These are phyloP conservation scores for Marasmius tenuissimus DNA, from an alignment of 1,284 basidiomycete genomes.

Conservation along the genomic window DNA sequence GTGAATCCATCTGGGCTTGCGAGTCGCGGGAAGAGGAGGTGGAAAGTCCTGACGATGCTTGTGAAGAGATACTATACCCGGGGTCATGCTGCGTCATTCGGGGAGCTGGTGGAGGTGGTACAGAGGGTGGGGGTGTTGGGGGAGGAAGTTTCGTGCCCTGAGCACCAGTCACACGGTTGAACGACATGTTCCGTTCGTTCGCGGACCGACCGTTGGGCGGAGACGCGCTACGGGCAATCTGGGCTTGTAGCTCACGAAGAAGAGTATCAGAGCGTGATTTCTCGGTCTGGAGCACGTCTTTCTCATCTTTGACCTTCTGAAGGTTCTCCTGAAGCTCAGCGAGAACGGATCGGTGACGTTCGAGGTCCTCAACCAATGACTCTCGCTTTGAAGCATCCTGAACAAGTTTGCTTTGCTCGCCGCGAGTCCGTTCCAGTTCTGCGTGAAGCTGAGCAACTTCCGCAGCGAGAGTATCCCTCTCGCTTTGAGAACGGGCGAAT, in stretches of 20 bases:
- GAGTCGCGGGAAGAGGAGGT: constrained; percentile 61
- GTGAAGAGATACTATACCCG: constrained; percentile 51
- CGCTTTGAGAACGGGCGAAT: constrained; percentile 42
- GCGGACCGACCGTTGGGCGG: constrained; percentile 45
- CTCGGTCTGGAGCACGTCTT: constrained; percentile 73
- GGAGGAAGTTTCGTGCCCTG: constrained; percentile 80
- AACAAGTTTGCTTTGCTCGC: constrained; percentile 60
- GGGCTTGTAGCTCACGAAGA: constrained; percentile 75
- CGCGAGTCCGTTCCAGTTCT: constrained; percentile 59
- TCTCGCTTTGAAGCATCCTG: constrained; percentile 75
- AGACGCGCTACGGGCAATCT: constrained; percentile 62
- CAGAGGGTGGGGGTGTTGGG: constrained; percentile 83
- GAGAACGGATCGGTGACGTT: constrained; percentile 71
- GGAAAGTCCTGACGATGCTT: constrained; percentile 47
- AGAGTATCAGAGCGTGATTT: constrained; percentile 65
- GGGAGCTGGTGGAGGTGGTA: constrained; percentile 85
- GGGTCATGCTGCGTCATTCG: constrained; percentile 38
- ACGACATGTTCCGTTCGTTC: constrained; percentile 56
- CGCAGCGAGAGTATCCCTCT: constrained; percentile 52
- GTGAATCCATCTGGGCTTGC: constrained; percentile 57
- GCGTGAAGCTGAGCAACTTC: constrained; percentile 56
- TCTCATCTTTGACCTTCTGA: constrained; percentile 77
- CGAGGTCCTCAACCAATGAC: constrained; percentile 71
- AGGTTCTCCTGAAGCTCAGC: constrained; percentile 75
- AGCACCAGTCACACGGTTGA: constrained; percentile 56